phyloP scores from a whole-genome alignment of 2,329 filamentous ascomycete species.

The Byssoonygena ceratinophila region DNA sequence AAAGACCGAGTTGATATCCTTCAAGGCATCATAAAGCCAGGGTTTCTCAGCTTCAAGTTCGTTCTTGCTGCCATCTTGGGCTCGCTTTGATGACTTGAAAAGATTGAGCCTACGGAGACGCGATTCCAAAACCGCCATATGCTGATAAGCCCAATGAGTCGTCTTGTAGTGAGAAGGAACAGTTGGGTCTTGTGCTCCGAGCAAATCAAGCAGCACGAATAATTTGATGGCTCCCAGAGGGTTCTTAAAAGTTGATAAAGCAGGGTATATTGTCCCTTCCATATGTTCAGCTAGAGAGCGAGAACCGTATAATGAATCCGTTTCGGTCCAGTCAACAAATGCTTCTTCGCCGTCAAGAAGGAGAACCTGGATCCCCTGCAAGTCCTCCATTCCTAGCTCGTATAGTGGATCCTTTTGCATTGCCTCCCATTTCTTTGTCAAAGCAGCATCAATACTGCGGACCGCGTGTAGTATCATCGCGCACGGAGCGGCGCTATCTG shows the following conservation, averaged over 20 bases:
- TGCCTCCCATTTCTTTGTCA: conserved; percentile 70
- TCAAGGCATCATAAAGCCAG: conserved; percentile 59
- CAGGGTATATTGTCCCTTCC: conserved; percentile 59
- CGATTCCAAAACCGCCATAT: conserved; percentile 61
- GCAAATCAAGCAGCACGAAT: conserved; percentile 82
- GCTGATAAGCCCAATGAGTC: conserved; percentile 86
- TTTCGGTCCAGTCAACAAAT: conserved; percentile 66
- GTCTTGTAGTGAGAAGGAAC: conserved; percentile 80
- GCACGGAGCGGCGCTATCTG: conserved; percentile 86
- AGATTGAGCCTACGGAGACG: conserved; percentile 58
- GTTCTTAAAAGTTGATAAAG: conserved; percentile 63
- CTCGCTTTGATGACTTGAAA: conserved; percentile 52
- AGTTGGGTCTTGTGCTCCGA: conserved; percentile 57
- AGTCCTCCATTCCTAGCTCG: conserved; percentile 52
- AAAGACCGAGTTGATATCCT: conserved; percentile 36
- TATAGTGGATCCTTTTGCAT: conserved; percentile 46
- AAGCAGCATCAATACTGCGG: conserved; percentile 63
- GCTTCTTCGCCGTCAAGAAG: conserved; percentile 92
- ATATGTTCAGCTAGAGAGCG: conserved; percentile 71
- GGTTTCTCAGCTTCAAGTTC: conserved; percentile 24
- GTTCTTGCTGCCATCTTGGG: conserved; percentile 25
- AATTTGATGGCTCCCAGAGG: conserved; percentile 70
- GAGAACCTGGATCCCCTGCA: conserved; percentile 76
- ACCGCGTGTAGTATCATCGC: conserved; percentile 86
- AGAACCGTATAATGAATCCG: conserved; percentile 80